A percentile compares a stretch with the other conserved stretches of the same genome.
Evolutionary conservation across 2,329 filamentous ascomycete genomes (phyloP).

Genomic region (Leptographium wingfieldii): DNA sequence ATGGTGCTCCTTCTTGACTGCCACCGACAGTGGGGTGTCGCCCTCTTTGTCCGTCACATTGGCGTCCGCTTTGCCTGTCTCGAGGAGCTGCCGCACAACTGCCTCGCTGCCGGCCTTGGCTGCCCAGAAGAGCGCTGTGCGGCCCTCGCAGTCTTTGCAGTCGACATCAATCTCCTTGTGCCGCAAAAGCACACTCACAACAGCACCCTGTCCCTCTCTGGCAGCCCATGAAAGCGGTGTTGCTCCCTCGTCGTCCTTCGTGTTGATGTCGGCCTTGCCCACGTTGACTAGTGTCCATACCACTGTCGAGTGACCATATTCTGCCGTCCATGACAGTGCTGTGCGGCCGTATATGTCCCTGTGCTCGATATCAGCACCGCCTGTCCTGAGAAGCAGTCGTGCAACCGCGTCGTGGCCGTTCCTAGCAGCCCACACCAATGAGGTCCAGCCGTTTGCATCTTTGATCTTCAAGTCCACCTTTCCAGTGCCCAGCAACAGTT

Average conservation of each 20-base stretch:
- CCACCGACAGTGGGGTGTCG: background rate
- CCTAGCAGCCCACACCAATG: background rate
- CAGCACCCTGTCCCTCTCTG: background rate
- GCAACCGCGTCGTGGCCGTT: background rate
- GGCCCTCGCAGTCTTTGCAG: background rate
- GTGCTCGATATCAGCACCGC: background rate
- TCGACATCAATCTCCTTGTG: background rate
- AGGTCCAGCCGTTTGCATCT: background rate
- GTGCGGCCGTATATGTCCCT: background rate
- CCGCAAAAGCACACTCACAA: background rate
- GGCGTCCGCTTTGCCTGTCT: background rate
- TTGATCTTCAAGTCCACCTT: background rate
- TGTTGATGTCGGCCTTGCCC: background rate
- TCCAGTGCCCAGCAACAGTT: background rate
- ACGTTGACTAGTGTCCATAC: background rate
- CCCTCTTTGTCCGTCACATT: background rate
- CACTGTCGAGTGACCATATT: background rate
- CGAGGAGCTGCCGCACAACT: background rate
- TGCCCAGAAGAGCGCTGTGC: background rate
- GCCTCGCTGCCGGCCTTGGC: background rate
- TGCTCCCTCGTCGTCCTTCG: background rate
- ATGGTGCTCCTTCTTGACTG: background rate
- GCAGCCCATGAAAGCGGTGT: background rate
- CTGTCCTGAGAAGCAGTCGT: background rate
- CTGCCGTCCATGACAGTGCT: background rate